Percentiles rank a stretch among this genome's conserved stretches.
These are phyloP conservation scores for Rhizomucor miehei DNA, from an alignment of 371 early-diverging fungal species.

Conservation along the genomic window DNA sequence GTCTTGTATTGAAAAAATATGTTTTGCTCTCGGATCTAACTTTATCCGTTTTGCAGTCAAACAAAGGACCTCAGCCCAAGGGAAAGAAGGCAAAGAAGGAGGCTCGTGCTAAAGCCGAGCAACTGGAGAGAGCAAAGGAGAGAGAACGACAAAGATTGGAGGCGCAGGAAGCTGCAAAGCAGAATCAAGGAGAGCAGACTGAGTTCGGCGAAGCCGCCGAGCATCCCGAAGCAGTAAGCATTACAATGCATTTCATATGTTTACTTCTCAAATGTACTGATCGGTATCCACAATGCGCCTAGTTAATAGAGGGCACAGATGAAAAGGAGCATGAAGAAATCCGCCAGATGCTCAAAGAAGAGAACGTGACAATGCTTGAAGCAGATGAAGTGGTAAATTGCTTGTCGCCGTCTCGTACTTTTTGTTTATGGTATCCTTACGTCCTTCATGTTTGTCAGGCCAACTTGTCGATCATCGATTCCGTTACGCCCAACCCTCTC, in stretches of 20 bases:
- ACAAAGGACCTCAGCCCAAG: constrained; percentile 71
- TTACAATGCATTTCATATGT: background rate
- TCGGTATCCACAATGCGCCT: background rate
- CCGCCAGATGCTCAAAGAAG: constrained; percentile 69
- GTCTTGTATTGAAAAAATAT: too few species aligned
- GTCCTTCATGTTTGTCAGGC: constrained; percentile 22
- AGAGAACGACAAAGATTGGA: constrained; percentile 39
- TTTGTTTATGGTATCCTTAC: background rate
- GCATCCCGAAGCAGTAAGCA: background rate
- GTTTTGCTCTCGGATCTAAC: too few species aligned
- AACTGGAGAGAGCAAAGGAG: constrained; percentile 21
- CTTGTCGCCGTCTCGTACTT: background rate
- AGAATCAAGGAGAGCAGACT: constrained; percentile 2
- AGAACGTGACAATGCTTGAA: constrained; percentile 67
- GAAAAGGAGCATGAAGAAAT: constrained; percentile 31
- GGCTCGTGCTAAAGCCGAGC: constrained; percentile 51
- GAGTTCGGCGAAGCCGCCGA: background rate
- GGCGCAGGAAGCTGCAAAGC: constrained; percentile 11
- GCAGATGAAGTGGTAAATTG: constrained; percentile 55
- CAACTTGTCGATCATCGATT: constrained; percentile 70
- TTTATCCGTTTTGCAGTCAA: constrained; percentile 38
- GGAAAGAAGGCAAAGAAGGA: constrained; percentile 71
- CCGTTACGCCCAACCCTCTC: constrained; percentile 74
- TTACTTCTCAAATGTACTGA: too few species aligned
- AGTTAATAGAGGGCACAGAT: background rate